phyloP scores from a whole-genome alignment of 805 yeast genomes.

The Helenozyma rhizophorensis region DNA sequence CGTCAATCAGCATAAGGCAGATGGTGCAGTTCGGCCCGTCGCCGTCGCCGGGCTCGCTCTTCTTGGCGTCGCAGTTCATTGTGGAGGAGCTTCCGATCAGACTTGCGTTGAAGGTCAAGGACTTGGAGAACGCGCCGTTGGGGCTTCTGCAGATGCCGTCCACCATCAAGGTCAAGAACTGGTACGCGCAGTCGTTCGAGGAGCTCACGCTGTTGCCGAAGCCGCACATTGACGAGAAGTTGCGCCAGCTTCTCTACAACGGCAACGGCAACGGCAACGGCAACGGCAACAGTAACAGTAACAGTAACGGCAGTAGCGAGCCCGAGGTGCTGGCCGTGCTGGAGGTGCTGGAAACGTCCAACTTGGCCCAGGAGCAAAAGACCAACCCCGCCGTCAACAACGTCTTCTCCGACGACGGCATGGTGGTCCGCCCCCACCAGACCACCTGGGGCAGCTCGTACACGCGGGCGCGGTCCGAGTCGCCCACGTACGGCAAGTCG shows the following conservation, averaged over 20 bases:
- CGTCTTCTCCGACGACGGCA: constrained; percentile 50
- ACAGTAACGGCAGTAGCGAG: no score
- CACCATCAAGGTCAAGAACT: constrained; percentile 69
- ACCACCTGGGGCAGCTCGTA: constrained; percentile 7
- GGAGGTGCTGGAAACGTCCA: constrained; percentile 12
- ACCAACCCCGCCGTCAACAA: constrained; percentile 37
- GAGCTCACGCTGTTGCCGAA: constrained; percentile 64
- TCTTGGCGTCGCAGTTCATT: constrained; percentile 78
- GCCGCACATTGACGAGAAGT: constrained; percentile 47
- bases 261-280: no score
- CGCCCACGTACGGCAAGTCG: constrained; percentile 40
- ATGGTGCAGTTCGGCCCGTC: constrained; percentile 88
- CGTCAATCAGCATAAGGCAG: constrained; percentile 78
- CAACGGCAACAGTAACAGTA: no score
- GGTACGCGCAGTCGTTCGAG: constrained; percentile 91
- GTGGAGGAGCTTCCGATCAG: constrained; percentile 86
- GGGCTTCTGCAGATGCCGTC: constrained; percentile 72
- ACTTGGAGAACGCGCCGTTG: constrained; percentile 73
- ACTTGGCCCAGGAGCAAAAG: constrained; percentile 27
- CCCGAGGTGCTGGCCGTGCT: constrained; percentile 4
- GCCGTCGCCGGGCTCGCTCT: constrained; percentile 74
- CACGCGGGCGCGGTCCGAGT: constrained; percentile 11
- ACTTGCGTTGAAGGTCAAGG: constrained; percentile 80
- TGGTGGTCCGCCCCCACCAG: constrained; percentile 28
- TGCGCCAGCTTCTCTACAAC: constrained; percentile 30